These are phyloP conservation scores for Hondaea fermentalgiana DNA, from an alignment of 108 stramenopile species.

Conservation along the genomic window DNA sequence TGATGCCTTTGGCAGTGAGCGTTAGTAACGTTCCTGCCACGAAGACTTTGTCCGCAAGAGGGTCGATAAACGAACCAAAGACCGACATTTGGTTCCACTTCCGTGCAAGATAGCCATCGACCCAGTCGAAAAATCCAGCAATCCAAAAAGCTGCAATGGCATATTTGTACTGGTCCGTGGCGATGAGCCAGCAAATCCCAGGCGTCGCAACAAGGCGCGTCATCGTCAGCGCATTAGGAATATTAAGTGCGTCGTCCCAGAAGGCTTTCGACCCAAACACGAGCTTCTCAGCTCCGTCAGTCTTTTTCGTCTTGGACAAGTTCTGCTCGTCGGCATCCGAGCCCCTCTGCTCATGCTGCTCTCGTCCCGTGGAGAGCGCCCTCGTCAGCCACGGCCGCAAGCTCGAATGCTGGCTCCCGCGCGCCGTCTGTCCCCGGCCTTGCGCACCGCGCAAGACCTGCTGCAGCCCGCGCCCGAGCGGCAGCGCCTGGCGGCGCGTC, in stretches of 20 bases:
- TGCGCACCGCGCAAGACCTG: no score
- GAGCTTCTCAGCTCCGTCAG: neutral
- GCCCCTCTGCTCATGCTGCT: no score
- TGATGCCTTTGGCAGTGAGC: neutral
- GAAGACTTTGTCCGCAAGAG: neutral
- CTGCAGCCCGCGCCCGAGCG: no score
- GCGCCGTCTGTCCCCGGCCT: no score
- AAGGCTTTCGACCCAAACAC: neutral
- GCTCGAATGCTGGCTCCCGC: no score
- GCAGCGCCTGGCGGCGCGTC: no score
- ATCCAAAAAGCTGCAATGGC: neutral
- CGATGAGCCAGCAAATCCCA: neutral
- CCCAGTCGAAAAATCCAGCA: slow-evolving; percentile 10
- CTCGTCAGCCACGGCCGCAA: no score
- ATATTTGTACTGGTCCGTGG: neutral
- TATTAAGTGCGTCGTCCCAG: neutral
- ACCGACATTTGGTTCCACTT: slow-evolving; percentile 6
- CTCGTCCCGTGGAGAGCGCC: no score
- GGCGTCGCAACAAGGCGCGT: neutral
- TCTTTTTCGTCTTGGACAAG: neutral
- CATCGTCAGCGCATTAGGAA: slow-evolving; percentile 11
- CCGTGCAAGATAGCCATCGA: neutral
- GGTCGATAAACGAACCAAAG: slow-evolving; percentile 1
- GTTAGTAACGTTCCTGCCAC: neutral
- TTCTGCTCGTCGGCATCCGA: neutral